These are phyloP conservation scores for Claviceps sp. DNA, from an alignment of 2,329 filamentous ascomycete species.

Conservation along the genomic window DNA sequence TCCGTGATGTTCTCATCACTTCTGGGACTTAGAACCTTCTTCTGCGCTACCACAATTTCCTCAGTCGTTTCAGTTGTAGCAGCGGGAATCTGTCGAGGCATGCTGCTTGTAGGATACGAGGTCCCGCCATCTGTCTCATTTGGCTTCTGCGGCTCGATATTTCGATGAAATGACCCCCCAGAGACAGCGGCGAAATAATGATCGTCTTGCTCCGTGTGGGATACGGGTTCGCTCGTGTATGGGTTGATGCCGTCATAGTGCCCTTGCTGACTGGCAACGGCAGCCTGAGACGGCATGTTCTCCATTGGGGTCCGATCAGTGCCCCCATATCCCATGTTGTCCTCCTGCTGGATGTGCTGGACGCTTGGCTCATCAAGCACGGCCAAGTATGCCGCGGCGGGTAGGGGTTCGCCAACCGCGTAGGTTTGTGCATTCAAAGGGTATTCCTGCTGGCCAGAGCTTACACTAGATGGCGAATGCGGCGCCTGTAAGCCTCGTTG, in stretches of 20 bases:
- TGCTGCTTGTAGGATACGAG: neutral
- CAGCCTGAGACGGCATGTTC: slow-evolving; percentile 36
- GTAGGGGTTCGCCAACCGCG: slow-evolving; percentile 43
- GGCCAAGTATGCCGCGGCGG: slow-evolving; percentile 20
- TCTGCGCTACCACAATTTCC: neutral
- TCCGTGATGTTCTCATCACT: slow-evolving; percentile 7
- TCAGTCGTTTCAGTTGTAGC: neutral
- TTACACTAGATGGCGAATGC: slow-evolving; percentile 69
- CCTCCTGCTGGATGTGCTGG: slow-evolving; percentile 1
- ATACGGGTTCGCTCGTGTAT: slow-evolving; percentile 35
- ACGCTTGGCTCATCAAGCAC: slow-evolving; percentile 11
- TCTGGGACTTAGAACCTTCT: neutral
- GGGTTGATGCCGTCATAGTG: slow-evolving; percentile 44
- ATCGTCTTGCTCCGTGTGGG: slow-evolving; percentile 7
- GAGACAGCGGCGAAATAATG: slow-evolving; percentile 11
- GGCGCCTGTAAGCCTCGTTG: slow-evolving; percentile 68
- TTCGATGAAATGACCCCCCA: slow-evolving; percentile 4
- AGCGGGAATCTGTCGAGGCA: neutral
- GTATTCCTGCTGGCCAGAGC: slow-evolving; percentile 43
- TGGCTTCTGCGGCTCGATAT: slow-evolving; percentile 6
- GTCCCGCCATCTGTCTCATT: neutral
- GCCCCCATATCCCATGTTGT: slow-evolving; percentile 29
- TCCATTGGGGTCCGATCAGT: slow-evolving; percentile 32
- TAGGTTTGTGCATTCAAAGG: slow-evolving; percentile 42
- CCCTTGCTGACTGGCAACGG: slow-evolving; percentile 35